phyloP scores from a whole-genome alignment of 352 stramenopile species.

The Thalassiosira hispida region DNA sequence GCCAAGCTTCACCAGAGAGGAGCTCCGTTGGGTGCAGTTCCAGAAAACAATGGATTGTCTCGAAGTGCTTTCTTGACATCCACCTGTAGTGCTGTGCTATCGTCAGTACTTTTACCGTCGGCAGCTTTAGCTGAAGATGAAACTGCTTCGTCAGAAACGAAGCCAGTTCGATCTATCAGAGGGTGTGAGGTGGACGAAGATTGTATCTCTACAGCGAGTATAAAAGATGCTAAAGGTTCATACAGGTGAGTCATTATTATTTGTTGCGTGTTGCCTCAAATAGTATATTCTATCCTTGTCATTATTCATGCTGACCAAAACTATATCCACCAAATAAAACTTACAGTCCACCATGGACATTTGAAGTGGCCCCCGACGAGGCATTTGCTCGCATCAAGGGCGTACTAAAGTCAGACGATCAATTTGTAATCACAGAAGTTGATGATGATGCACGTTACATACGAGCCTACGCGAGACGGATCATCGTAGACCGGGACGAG shows the following conservation, averaged over 20 bases:
- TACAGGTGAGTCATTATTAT: constrained; percentile 8
- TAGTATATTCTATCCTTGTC: background rate
- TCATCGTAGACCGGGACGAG: constrained; percentile 57
- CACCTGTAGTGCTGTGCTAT: constrained; percentile 5
- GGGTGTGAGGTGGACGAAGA: constrained; percentile 37
- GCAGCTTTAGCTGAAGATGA: constrained; percentile 41
- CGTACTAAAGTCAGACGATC: constrained; percentile 61
- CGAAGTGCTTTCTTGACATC: constrained; percentile 33
- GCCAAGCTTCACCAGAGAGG: background rate
- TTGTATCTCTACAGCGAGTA: constrained; percentile 79
- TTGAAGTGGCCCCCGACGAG: constrained; percentile 69
- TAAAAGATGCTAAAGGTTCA: constrained; percentile 62
- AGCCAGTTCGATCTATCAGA: constrained; percentile 25
- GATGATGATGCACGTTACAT: constrained; percentile 66
- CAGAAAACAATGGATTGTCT: constrained; percentile 1
- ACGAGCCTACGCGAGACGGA: constrained; percentile 53
- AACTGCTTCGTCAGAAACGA: background rate
- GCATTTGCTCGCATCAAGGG: constrained; percentile 78
- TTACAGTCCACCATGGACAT: constrained; percentile 78
- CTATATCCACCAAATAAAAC: constrained; percentile 9
- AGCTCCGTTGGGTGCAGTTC: background rate
- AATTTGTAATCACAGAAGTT: constrained; percentile 54
- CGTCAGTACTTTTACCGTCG: constrained; percentile 26
- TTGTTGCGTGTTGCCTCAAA: background rate
- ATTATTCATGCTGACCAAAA: background rate